Conservation (phyloP, 352 stramenopile species). For the Pythium folliculosum region DNA sequence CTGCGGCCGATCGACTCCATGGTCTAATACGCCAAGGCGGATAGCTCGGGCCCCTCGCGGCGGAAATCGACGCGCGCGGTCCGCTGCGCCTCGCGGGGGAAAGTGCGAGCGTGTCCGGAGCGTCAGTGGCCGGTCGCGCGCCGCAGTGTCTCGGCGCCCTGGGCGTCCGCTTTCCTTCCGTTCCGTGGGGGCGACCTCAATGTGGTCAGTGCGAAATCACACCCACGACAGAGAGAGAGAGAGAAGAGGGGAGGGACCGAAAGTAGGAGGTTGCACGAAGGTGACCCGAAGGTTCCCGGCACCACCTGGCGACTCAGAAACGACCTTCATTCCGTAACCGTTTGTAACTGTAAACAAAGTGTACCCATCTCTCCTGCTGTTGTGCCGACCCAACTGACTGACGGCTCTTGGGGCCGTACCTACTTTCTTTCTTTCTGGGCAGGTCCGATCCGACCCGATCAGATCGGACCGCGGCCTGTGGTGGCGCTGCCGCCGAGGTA, state of each 20-base stretch:
- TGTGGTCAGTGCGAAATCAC: conserved; percentile 25
- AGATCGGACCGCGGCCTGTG: too few species aligned
- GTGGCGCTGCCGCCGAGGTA: conserved; percentile 27
- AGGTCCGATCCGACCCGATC: too few species aligned
- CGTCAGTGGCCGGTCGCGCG: background rate
- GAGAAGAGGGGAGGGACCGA: conserved; percentile 3
- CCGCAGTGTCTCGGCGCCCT: too few species aligned
- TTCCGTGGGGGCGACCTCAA: conserved; percentile 9
- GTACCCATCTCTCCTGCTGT: conserved; percentile 3
- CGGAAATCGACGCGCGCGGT: background rate
- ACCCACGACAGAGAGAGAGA: conserved; percentile 10
- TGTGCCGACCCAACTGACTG: background rate
- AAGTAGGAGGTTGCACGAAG: conserved; percentile 8
- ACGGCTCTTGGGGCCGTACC: background rate
- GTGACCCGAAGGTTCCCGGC: conserved; percentile 18
- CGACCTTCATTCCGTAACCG: conserved; percentile 8
- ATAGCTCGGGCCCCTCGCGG: conserved; percentile 2
- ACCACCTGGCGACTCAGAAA: conserved; percentile 18
- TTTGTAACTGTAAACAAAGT: background rate
- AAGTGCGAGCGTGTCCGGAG: too few species aligned
- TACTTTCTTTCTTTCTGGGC: too few species aligned
- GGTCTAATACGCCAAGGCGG: too few species aligned
- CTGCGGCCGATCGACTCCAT: conserved; percentile 32
- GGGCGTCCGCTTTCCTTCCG: conserved; percentile 13
- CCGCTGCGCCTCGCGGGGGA: background rate